Evolutionary conservation across 2,329 filamentous ascomycete species (phyloP), one percentile per base, ranked within the genome.

Genomic region (Rhytidhysteron rufulum): DNA sequence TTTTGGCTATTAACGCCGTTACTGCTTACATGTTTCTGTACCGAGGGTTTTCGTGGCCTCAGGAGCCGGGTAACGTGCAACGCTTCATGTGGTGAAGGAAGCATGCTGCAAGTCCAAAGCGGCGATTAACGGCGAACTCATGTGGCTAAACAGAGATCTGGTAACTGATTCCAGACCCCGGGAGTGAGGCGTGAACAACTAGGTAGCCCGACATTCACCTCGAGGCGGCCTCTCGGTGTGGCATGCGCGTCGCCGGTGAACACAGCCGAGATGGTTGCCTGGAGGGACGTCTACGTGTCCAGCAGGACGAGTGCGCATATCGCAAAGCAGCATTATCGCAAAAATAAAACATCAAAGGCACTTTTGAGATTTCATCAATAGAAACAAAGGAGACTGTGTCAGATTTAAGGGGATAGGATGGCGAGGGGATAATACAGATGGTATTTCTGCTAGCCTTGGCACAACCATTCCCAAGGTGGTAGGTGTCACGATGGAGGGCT

Each of bases 41-140:
- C 41, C 73, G 74, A 53, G 81, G 80, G 0, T 93, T 87, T 48
- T 63, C 74, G 40, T 93, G 88, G 86, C 63, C 62, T 27, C 68
- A 79, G 22, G 78, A 82, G 53, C 75, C 75, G 16, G 77, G 75
- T 3, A 72, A 68, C 44, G 54, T 76, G 21, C 87, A 93, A 70
- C 75, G 87, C 39, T 94, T 94, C 60, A 86, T 94, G 80, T 94
- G 86, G 86, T 89, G 66, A 58, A 17, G 11, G 24, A 18, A 17
- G 13, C 13, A 30, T 17, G 5, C 34, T n/a, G n/a, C n/a, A n/a
- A n/a, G n/a, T n/a, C n/a, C n/a, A n/a, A n/a, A n/a, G n/a, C n/a
- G n/a, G n/a, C n/a, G n/a, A n/a, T n/a, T n/a, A n/a, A n/a, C n/a
- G n/a, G n/a, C n/a, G n/a, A n/a, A n/a, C n/a, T n/a, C n/a, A n/a